A percentile compares a stretch with the other conserved stretches of the same genome.
Evolutionary conservation across 768 basidiomycete species (phyloP).

Genomic region (Termitomyces sp.): DNA sequence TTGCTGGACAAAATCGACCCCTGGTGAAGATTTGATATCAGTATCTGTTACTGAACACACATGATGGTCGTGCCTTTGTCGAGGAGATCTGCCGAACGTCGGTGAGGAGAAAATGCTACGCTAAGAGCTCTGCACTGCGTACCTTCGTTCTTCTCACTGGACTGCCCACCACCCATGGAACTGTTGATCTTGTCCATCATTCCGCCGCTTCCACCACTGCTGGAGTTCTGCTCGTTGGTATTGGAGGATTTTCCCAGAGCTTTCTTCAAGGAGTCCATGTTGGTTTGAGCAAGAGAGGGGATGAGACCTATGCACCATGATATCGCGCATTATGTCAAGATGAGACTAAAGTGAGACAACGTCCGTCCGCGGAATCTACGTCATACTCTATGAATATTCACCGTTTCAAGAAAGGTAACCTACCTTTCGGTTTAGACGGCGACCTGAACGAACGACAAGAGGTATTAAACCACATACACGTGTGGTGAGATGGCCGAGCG

Average conservation of each 20-base stretch:
- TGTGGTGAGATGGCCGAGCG: constrained; percentile 65
- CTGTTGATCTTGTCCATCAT: background rate
- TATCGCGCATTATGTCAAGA: background rate
- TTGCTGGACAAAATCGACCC: constrained; percentile 36
- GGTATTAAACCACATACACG: too few relatives aligned
- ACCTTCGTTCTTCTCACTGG: constrained; percentile 1
- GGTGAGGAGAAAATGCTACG: background rate
- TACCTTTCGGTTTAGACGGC: too few relatives aligned
- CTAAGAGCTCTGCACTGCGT: background rate
- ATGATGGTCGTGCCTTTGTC: background rate
- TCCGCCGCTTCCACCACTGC: background rate
- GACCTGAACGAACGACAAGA: too few relatives aligned
- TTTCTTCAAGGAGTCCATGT: background rate
- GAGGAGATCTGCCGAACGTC: background rate
- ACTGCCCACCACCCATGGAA: background rate
- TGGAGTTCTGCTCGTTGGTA: background rate
- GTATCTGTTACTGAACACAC: background rate
- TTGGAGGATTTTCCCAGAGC: background rate
- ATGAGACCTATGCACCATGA: background rate
- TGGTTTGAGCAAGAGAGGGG: background rate
- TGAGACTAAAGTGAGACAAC: background rate
- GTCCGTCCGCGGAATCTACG: background rate
- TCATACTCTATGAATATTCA: background rate
- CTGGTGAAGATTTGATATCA: constrained; percentile 8
- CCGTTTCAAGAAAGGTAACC: too few relatives aligned